These are phyloP conservation scores for Canna indica DNA, from an alignment of 176 grass and related monocot species.

Conservation along the genomic window DNA sequence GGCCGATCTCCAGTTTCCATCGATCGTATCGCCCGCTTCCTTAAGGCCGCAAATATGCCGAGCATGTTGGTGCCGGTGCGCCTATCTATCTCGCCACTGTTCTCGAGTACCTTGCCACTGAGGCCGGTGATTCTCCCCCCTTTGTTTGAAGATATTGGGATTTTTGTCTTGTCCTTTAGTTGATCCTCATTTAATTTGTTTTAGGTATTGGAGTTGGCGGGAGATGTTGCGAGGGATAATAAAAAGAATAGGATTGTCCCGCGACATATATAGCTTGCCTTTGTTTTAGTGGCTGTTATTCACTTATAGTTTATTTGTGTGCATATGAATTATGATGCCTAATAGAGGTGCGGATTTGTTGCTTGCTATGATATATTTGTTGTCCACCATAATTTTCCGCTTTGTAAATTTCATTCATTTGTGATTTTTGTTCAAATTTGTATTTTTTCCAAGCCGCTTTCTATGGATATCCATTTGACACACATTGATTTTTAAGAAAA, in stretches of 20 bases:
- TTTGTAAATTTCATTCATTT: background rate
- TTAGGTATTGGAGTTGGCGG: conserved; percentile 10
- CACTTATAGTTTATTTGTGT: too few species aligned
- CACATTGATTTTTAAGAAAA: background rate
- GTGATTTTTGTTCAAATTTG: background rate
- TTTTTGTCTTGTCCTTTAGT: background rate
- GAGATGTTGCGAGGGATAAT: conserved; percentile 11
- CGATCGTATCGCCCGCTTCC: conserved; percentile 36
- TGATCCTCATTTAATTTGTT: background rate
- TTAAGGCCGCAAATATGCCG: conserved; percentile 36
- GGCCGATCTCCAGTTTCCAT: conserved; percentile 44
- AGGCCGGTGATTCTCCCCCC: background rate
- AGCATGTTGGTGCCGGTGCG: conserved; percentile 27
- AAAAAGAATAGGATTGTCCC: conserved; percentile 38
- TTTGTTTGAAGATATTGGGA: background rate
- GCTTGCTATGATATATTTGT: background rate
- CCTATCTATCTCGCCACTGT: conserved; percentile 32
- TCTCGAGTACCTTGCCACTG: conserved; percentile 35
- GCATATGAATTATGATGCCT: background rate
- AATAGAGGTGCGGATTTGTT: background rate
- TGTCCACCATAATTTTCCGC: background rate
- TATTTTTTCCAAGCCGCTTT: background rate
- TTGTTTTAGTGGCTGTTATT: too few species aligned
- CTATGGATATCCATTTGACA: background rate
- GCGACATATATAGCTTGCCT: conserved; percentile 35